These are phyloP conservation scores for Hypoxylon fuscum DNA, from an alignment of 495 filamentous ascomycete genomes.

Conservation along the genomic window DNA sequence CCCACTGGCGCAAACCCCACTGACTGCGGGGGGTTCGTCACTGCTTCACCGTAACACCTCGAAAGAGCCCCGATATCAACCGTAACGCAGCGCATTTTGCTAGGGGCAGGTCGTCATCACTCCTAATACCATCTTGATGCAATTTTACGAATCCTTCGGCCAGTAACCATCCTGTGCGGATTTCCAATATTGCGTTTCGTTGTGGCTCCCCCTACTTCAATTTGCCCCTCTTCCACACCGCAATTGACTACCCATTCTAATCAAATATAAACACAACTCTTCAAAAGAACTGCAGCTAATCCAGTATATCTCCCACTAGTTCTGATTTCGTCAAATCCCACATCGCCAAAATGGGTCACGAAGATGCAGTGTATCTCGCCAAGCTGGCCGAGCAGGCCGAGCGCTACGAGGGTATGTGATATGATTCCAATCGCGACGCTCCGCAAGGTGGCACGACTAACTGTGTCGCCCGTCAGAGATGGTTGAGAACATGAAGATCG, in stretches of 20 bases:
- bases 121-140: not conserved
- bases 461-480: slow-evolving; percentile 72
- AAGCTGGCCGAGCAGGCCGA: slow-evolving; percentile 99
- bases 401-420: slow-evolving; percentile 94
- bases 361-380: slow-evolving; percentile 99
- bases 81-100: slow-evolving; percentile 26
- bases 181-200: slow-evolving; percentile 15
- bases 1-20: slow-evolving; percentile 48
- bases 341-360: slow-evolving; percentile 90
- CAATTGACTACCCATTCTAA: slow-evolving; percentile 32
- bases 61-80: slow-evolving; percentile 14
- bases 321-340: slow-evolving; percentile 21
- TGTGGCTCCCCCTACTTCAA: slow-evolving; percentile 8
- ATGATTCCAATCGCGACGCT: slow-evolving; percentile 1
- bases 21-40: slow-evolving; percentile 43
- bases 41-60: slow-evolving; percentile 36
- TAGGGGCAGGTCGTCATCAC: slow-evolving; percentile 12
- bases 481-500: slow-evolving; percentile 99
- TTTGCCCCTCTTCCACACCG: slow-evolving; percentile 21
- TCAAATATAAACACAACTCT: slow-evolving; percentile 13
- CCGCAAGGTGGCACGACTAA: slow-evolving; percentile 36
- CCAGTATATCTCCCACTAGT: slow-evolving; percentile 19
- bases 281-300: slow-evolving; percentile 14
- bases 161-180: not conserved
- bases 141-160: not conserved